A percentile compares a stretch with the other conserved stretches of the same genome.
Conservation (phyloP, 2,329 filamentous ascomycete genomes). For the Colletotrichum shisoi region DNA sequence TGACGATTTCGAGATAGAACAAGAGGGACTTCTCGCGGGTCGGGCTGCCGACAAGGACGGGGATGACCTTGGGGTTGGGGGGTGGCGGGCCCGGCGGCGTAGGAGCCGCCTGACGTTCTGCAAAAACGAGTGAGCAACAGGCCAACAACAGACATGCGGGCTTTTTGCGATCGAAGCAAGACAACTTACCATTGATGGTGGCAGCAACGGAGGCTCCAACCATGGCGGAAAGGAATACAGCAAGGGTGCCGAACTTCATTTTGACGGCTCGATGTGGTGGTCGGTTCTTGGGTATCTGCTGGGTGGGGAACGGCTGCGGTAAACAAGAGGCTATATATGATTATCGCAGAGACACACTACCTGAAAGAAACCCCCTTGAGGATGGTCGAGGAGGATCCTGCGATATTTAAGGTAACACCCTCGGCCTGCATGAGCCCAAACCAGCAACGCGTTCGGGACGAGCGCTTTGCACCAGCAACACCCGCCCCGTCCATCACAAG, state of each 20-base stretch:
- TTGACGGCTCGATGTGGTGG: not conserved
- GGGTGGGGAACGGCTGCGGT: too few species aligned
- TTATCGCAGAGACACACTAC: not conserved
- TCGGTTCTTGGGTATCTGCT: not conserved
- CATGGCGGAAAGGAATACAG: constrained; percentile 21
- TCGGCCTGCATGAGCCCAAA: constrained; percentile 7
- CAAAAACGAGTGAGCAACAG: not conserved
- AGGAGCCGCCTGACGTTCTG: constrained; percentile 31
- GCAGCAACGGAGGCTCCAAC: constrained; percentile 20
- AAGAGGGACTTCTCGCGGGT: constrained; percentile 59
- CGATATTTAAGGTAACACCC: constrained; percentile 24
- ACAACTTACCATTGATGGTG: constrained; percentile 14
- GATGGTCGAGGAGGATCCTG: constrained; percentile 14
- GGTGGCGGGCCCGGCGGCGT: constrained; percentile 23
- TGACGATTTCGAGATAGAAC: constrained; percentile 51
- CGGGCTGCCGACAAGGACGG: constrained; percentile 65
- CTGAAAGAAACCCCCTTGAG: not conserved
- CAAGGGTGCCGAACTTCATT: constrained; percentile 25
- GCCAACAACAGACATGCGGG: not conserved
- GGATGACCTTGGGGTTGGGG: constrained; percentile 36
- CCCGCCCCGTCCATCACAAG: not conserved
- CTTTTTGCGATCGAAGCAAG: too few species aligned
- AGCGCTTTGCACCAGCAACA: too few species aligned
- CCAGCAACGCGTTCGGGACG: not conserved
- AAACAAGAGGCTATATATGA: not conserved